These are phyloP conservation scores for Debaryomyces maramus DNA, from an alignment of 805 yeast genomes.

Conservation along the genomic window DNA sequence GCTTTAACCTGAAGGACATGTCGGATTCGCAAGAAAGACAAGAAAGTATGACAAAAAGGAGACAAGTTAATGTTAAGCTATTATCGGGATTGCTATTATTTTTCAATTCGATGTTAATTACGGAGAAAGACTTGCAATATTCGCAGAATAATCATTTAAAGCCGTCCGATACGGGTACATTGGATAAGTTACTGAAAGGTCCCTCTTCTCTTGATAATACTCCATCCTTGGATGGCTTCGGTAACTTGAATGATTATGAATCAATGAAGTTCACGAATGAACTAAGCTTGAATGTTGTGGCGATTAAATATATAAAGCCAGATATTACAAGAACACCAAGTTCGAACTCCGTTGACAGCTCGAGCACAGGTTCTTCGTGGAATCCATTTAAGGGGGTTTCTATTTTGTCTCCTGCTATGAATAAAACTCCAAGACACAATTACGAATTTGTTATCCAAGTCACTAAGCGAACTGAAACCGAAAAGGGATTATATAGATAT, in stretches of 20 bases:
- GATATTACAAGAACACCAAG: slow-evolving; percentile 1
- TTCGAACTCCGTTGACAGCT: not conserved
- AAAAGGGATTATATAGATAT: slow-evolving; percentile 11
- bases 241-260: slow-evolving; percentile 14
- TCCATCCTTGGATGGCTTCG: not conserved
- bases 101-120: slow-evolving; percentile 72
- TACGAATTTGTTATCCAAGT: slow-evolving; percentile 54
- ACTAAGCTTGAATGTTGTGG: slow-evolving; percentile 62
- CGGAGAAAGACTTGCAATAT: slow-evolving; percentile 56
- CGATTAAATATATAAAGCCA: slow-evolving; percentile 47
- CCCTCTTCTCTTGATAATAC: not conserved
- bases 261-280: slow-evolving; percentile 51
- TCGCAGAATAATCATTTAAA: slow-evolving; percentile 33
- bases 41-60: slow-evolving; percentile 62
- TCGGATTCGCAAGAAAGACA: slow-evolving; percentile 75
- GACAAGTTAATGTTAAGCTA: slow-evolving; percentile 60
- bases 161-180: slow-evolving; percentile 36
- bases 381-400: slow-evolving; percentile 13
- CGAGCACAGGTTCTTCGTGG: slow-evolving; percentile 11
- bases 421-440: slow-evolving; percentile 20
- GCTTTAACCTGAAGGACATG: slow-evolving; percentile 69
- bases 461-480: slow-evolving; percentile 20
- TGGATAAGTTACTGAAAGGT: slow-evolving; percentile 28
- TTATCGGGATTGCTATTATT: slow-evolving; percentile 62
- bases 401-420: slow-evolving; percentile 3